Percentiles rank a stretch among this genome's conserved stretches.
These are phyloP conservation scores for Aureobasidium leucospermi DNA, from an alignment of 2,329 filamentous ascomycete species.

Conservation along the genomic window DNA sequence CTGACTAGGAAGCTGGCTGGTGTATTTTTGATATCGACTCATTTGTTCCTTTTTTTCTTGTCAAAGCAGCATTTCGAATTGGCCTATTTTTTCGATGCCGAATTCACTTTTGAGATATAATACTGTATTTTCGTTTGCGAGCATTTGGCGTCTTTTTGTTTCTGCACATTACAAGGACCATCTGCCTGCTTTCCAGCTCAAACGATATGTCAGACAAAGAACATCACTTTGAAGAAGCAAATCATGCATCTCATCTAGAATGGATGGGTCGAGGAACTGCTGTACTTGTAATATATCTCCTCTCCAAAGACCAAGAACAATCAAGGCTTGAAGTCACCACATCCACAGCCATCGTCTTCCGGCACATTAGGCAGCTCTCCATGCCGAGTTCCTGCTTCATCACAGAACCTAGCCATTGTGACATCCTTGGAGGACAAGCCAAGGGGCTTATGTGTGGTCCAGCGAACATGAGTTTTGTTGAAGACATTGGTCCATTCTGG, in stretches of 20 bases:
- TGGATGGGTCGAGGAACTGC: neutral
- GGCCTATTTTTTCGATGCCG: neutral
- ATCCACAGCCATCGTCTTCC: conserved; percentile 12
- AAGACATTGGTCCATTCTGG: conserved; percentile 74
- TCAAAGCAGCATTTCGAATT: conserved; percentile 10
- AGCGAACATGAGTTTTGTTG: conserved; percentile 62
- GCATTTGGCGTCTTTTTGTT: neutral
- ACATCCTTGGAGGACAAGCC: conserved; percentile 61
- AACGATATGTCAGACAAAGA: neutral
- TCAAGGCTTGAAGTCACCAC: conserved; percentile 17
- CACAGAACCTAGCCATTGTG: conserved; percentile 55
- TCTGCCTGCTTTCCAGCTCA: neutral
- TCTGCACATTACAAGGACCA: neutral
- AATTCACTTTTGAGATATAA: conserved; percentile 4
- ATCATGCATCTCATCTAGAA: neutral
- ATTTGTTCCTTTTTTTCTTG: conserved; percentile 1
- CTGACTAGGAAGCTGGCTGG: conserved; percentile 9
- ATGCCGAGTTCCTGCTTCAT: conserved; percentile 32
- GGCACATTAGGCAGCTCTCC: conserved; percentile 19
- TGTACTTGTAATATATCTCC: neutral
- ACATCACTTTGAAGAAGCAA: neutral
- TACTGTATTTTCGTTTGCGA: conserved; percentile 1
- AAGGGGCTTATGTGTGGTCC: conserved; percentile 63
- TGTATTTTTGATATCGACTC: conserved; percentile 15
- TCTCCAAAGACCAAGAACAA: neutral